Base-by-base conservation (phyloP, 208 protist genomes). In the Leishmania arabica region DNA sequence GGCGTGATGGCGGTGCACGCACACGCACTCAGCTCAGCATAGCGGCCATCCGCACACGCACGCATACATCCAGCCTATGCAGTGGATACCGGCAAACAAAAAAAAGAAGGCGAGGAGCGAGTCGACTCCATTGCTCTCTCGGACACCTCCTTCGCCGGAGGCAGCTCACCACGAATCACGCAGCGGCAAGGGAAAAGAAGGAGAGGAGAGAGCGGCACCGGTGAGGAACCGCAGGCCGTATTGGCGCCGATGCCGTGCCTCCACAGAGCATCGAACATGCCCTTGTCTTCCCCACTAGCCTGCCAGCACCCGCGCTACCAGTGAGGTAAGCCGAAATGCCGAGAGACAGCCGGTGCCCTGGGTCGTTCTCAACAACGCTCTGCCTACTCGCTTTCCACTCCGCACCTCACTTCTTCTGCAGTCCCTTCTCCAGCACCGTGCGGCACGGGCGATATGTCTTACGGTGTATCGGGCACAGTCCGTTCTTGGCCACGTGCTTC, bases 381-480 rank as follows among this genome's bases (percentile, higher is more conserved):
- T 51, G 40, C 77, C 24, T 31, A 13, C 51, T 74, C 49, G 11
- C 37, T 19, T 71, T 19, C 2, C 60, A 19, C 17, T 24, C 34
- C 42, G n/a, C 15, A 5, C n/a, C 34, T 60, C 65, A 80, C 71
- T 83, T 75, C 56, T 81, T 86, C 49, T 86, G 80, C 64, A 80
- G 72, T 0, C 65, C 74, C 81, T 88, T 91, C 80, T 91, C 89
- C 9, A 96, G 69, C 0, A 80, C 84, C 42, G 76, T 76, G 45
- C 85, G 85, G 85, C 95, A 97, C 0, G 95, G 95, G 11, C 89
- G 83, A 77, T 94, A 97, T 15, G 93, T 93, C 47, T 92, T 94
- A 62, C 95, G 89, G 79, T 98, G 95, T 47, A 98, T 88, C 0
- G 93, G 87, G 34, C 84, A 92, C 11, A 97, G 76, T 3, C 95